Percentiles rank a stretch among this genome's conserved stretches.
Conservation (phyloP, 2,329 filamentous ascomycete species). For the Cladobotryum protrusum region DNA sequence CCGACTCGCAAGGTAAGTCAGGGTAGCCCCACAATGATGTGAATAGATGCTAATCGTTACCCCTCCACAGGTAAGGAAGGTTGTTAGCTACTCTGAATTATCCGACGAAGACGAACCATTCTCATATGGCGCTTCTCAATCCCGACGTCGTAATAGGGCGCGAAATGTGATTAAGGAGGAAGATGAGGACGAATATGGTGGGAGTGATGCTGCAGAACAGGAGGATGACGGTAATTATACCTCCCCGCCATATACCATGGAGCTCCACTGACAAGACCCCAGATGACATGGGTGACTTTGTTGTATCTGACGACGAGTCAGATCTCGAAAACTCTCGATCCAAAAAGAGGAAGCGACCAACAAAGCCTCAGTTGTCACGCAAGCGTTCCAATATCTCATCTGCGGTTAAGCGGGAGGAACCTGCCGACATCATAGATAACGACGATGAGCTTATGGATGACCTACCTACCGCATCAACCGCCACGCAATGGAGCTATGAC, state of each 20-base stretch:
- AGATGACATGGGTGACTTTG: constrained; percentile 78
- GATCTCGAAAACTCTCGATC: constrained; percentile 55
- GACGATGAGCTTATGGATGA: constrained; percentile 52
- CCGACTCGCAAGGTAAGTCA: constrained; percentile 68
- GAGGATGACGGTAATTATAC: constrained; percentile 56
- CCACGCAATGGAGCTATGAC: constrained; percentile 72
- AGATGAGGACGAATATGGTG: constrained; percentile 66
- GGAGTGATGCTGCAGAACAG: constrained; percentile 54
- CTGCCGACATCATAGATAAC: constrained; percentile 27
- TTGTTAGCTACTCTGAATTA: constrained; percentile 77
- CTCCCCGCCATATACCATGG: no score
- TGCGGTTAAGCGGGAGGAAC: constrained; percentile 11
- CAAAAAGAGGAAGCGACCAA: constrained; percentile 70
- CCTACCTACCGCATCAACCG: constrained; percentile 60
- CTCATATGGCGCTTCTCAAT: constrained; percentile 33
- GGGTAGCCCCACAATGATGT: not conserved
- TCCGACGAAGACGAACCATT: constrained; percentile 75
- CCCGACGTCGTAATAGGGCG: constrained; percentile 34
- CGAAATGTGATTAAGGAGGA: constrained; percentile 61
- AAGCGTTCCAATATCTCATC: constrained; percentile 57
- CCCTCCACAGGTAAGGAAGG: constrained; percentile 41
- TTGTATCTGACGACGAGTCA: constrained; percentile 82
- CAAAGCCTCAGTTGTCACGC: constrained; percentile 45
- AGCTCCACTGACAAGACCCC: constrained; percentile 7
- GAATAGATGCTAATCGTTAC: not conserved